Evolutionary conservation across 257 asterid species (phyloP).

Genomic region (Buddleja alternifolia): DNA sequence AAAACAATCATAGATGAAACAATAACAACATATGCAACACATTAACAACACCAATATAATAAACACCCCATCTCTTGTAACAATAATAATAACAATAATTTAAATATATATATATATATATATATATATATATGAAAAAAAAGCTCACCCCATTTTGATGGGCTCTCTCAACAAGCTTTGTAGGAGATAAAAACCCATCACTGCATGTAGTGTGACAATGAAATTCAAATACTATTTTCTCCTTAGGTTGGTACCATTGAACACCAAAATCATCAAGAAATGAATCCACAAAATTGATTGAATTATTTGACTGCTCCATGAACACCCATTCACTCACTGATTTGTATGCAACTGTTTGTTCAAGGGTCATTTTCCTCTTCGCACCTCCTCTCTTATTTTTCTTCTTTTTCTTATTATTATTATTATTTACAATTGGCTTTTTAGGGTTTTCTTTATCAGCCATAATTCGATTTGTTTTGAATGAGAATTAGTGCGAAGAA

Average conservation of each 20-base stretch:
- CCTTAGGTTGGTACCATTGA: conserved; percentile 71
- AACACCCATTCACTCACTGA: conserved; percentile 88
- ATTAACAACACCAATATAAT: background rate
- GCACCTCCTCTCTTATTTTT: conserved; percentile 95
- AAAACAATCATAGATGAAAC: background rate
- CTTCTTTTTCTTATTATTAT: conserved; percentile 55
- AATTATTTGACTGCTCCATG: conserved; percentile 54
- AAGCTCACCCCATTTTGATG: conserved; percentile 83
- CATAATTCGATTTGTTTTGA: conserved; percentile 38
- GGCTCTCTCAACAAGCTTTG: conserved; percentile 96
- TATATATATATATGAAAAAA: too few species aligned
- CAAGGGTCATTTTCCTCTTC: conserved; percentile 79
- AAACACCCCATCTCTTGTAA: background rate
- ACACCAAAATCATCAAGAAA: conserved; percentile 75
- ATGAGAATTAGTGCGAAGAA: background rate
- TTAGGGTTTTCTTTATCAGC: conserved; percentile 59
- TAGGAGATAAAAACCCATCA: conserved; percentile 91
- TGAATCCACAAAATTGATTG: conserved; percentile 32
- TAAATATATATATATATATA: too few species aligned
- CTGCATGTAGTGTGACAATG: conserved; percentile 88
- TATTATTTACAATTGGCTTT: conserved; percentile 34
- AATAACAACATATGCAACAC: conserved; percentile 29
- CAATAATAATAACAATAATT: background rate
- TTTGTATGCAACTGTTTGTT: conserved; percentile 83
- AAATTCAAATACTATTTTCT: conserved; percentile 78